phyloP scores from a whole-genome alignment of 768 basidiomycete species.

The Pleurotus ostreatus region DNA sequence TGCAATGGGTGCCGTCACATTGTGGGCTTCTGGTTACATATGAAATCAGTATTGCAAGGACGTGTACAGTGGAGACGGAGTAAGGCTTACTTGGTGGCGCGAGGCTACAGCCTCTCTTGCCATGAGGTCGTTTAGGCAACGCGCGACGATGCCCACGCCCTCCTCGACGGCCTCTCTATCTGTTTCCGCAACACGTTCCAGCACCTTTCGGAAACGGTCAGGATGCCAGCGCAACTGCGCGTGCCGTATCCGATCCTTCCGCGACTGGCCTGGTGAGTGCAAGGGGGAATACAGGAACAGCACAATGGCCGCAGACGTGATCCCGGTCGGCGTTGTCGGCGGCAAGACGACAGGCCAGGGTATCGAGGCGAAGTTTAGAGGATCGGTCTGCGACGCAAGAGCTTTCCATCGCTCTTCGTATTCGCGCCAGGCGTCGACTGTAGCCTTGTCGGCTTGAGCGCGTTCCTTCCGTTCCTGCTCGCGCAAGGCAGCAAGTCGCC shows the following conservation, averaged over 20 bases:
- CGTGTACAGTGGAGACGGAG: no score
- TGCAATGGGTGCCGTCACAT: no score
- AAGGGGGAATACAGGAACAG: conserved; percentile 60
- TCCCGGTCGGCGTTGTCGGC: conserved; percentile 42
- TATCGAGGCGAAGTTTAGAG: conserved; percentile 54
- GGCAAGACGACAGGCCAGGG: conserved; percentile 63
- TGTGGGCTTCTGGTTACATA: no score
- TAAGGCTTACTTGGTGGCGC: conserved; percentile 7
- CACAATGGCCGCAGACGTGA: conserved; percentile 51
- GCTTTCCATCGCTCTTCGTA: conserved; percentile 68
- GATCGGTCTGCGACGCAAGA: conserved; percentile 39
- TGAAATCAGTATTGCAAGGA: no score
- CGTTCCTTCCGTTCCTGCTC: conserved; percentile 40
- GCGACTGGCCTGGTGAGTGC: conserved; percentile 55
- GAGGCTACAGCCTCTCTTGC: conserved; percentile 27
- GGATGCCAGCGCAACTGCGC: conserved; percentile 81
- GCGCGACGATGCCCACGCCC: conserved; percentile 60
- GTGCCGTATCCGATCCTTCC: conserved; percentile 61
- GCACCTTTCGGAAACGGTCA: conserved; percentile 62
- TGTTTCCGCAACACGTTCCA: conserved; percentile 45
- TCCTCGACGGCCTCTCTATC: conserved; percentile 55
- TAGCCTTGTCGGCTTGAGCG: conserved; percentile 36
- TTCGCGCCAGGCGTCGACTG: conserved; percentile 51
- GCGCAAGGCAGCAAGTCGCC: conserved; percentile 29
- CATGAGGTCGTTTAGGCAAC: conserved; percentile 66